Evolutionary conservation across 805 yeast species (phyloP).

Genomic region (Candida sithepensis): DNA sequence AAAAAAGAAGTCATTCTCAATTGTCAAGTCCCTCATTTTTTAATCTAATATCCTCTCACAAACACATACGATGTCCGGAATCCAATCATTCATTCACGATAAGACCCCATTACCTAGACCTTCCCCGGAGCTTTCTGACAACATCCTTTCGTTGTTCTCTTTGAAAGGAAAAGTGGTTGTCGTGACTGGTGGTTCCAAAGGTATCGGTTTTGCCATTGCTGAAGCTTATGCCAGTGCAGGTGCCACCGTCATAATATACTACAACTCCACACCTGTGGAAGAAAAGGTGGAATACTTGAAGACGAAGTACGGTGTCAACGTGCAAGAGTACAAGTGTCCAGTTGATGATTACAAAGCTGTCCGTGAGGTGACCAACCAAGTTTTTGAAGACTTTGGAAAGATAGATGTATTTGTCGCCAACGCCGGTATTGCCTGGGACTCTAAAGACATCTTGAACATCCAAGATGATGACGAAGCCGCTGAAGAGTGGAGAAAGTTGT

Average conservation of each 20-base stretch:
- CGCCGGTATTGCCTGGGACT: conserved; percentile 84
- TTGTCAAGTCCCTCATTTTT: too few relatives aligned
- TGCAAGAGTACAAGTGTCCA: conserved; percentile 62
- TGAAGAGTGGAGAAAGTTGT: conserved; percentile 65
- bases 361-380: conserved; percentile 43
- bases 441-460: conserved; percentile 50
- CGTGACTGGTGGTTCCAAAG: conserved; percentile 80
- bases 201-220: conserved; percentile 79
- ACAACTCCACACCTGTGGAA: conserved; percentile 59
- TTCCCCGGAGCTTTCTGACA: conserved; percentile 47
- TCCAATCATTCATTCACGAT: conserved; percentile 12
- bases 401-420: conserved; percentile 85
- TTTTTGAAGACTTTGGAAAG: conserved; percentile 67
- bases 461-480: conserved; percentile 42
- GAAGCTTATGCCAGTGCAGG: conserved; percentile 86
- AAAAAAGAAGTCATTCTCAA: too few relatives aligned
- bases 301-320: conserved; percentile 54
- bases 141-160: conserved; percentile 65
- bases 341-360: conserved; percentile 50
- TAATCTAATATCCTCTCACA: neutral
- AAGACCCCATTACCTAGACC: conserved; percentile 45
- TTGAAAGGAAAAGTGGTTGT: conserved; percentile 83
- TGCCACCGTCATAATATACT: conserved; percentile 75
- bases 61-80: neutral
- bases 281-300: conserved; percentile 56